Base-by-base conservation (phyloP, 1,139 yeast genomes). In the Taiozyma onychis region DNA sequence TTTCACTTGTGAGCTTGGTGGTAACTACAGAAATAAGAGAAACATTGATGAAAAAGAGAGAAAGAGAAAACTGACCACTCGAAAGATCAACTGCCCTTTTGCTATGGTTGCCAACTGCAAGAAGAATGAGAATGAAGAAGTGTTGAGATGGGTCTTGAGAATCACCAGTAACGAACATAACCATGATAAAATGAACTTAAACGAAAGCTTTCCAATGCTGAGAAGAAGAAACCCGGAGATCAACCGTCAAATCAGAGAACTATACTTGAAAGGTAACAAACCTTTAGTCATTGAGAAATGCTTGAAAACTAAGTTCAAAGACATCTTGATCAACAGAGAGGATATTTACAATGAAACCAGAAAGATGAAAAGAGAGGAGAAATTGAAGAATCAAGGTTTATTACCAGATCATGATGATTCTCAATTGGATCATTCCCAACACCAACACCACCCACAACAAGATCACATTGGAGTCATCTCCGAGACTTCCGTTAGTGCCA, bases 221-320 rank as follows among this genome's bases (percentile, higher is more conserved):
- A 59, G 65, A 59, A 60, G 64, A 58, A 60, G 65, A 58, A 60
- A 58, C 44, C 63, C 65, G 7, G 64, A 60, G 43, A 59, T 61
- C 27, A 61, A 61, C 47, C 60, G 63, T 48, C 60, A 57, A 45
- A 61, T 61, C 44, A 61, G 65, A 54, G 62, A 58, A 39, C 34
- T 61, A 14, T 61, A 61, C 45, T 44, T 57, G 41, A 58, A 61
- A 45, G 65, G 65, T 16, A 54, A 60, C 48, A 61, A 61, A 47
- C 65, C 65, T n/a, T 44, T 60, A 22, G 55, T 54, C n/a, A 61
- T 61, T 51, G 65, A 61, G 44, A 61, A 54, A 45, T 28, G 56
- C 9, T 41, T 61, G 42, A 61, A 61, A 46, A 51, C 54, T 6
- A 56, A 47, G 43, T 61, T 60, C 48, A 57, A 58, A 50, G 58